These are phyloP conservation scores for Pilatotrama ljubarskyi DNA, from an alignment of 768 basidiomycete genomes.

Conservation along the genomic window DNA sequence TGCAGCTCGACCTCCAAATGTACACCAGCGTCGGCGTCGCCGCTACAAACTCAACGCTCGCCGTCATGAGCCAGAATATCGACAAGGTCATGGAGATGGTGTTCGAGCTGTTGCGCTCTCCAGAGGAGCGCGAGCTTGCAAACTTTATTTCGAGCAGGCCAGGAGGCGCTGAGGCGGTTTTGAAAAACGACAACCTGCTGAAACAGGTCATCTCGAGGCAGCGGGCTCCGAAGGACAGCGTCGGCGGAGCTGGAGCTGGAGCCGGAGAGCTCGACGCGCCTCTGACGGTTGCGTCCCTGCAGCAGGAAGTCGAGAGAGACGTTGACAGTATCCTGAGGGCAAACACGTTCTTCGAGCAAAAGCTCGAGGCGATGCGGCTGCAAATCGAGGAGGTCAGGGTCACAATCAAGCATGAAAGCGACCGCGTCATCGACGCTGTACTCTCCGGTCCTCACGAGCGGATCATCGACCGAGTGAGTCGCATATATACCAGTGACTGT, in stretches of 20 bases:
- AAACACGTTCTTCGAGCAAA: conserved; percentile 48
- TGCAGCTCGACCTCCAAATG: conserved; percentile 32
- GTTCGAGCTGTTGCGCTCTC: conserved; percentile 20
- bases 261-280: neutral
- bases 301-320: conserved; percentile 26
- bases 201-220: conserved; percentile 7
- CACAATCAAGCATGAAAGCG: conserved; percentile 34
- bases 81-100: conserved; percentile 18
- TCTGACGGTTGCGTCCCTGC: neutral
- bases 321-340: conserved; percentile 48
- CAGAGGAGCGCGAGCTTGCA: conserved; percentile 21
- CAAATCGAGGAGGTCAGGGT: conserved; percentile 37
- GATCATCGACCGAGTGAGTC: conserved; percentile 39
- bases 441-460: conserved; percentile 46
- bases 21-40: conserved; percentile 30
- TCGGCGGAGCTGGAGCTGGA: neutral
- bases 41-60: neutral
- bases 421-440: conserved; percentile 42
- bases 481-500: neutral
- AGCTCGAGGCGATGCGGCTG: conserved; percentile 38
- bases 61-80: neutral
- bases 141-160: conserved; percentile 7
- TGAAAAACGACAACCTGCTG: conserved; percentile 13
- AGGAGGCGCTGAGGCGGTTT: conserved; percentile 5
- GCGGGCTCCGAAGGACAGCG: neutral